Evolutionary conservation across 2,329 filamentous ascomycete genomes (phyloP).

Genomic region (Blastomyces percursus): DNA sequence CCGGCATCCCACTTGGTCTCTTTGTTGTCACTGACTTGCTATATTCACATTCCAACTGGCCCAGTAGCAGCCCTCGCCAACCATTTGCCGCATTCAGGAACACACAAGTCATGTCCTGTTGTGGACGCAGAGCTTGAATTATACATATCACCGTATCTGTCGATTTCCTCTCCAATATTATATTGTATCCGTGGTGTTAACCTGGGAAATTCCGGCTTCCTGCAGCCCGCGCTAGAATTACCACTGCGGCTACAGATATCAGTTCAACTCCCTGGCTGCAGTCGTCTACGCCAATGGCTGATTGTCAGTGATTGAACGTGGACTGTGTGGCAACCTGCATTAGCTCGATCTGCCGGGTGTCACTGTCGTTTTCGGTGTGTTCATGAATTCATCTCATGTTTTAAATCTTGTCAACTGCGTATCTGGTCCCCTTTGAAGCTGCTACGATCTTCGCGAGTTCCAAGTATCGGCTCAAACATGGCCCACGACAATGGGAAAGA

Average conservation of each 20-base stretch:
- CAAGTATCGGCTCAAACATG: not conserved
- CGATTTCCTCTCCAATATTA: not conserved
- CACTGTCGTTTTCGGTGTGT: not conserved
- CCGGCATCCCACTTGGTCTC: not conserved
- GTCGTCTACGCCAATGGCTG: not conserved
- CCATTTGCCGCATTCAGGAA: not conserved
- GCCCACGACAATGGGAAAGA: constrained; percentile 7
- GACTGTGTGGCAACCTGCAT: not conserved
- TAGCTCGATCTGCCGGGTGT: not conserved
- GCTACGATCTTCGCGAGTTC: not conserved
- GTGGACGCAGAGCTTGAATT: not conserved
- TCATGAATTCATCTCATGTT: not conserved
- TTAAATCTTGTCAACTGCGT: not conserved
- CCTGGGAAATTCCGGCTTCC: not conserved
- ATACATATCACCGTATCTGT: not conserved
- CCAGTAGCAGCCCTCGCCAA: not conserved
- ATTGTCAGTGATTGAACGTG: not conserved
- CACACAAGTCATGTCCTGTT: not conserved
- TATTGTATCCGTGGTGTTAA: not conserved
- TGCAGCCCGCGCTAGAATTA: not conserved
- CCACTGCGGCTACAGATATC: not conserved
- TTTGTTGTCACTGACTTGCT: constrained; percentile 1
- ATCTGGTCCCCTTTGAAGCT: not conserved
- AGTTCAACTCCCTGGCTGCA: not conserved
- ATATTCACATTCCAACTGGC: constrained; percentile 4